Percentiles rank a stretch among this genome's conserved stretches.
phyloP scores from a whole-genome alignment of 208 protist genomes.

The Leishmania tropica region DNA sequence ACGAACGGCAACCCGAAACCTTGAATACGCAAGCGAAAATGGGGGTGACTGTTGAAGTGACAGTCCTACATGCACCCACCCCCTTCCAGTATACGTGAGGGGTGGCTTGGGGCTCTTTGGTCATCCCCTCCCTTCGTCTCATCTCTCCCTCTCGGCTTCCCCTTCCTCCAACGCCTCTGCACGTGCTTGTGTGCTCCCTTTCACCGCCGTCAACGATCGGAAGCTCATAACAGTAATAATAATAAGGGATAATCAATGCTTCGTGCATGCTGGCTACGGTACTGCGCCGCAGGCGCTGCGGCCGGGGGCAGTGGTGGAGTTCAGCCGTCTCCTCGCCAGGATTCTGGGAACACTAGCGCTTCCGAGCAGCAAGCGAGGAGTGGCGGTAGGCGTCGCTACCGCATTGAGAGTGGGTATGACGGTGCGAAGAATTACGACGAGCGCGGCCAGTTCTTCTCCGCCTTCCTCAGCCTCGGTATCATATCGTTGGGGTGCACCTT shows the following conservation, averaged over 20 bases:
- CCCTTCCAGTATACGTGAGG: not conserved
- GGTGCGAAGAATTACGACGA: conserved; percentile 71
- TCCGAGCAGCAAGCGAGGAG: conserved; percentile 1
- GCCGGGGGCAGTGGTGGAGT: conserved; percentile 11
- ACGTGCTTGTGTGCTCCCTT: not conserved
- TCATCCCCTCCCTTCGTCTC: not conserved
- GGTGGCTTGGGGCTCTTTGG: not conserved
- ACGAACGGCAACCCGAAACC: not conserved
- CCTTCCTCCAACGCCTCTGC: not conserved
- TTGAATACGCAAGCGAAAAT: not conserved
- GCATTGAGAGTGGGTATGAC: conserved; percentile 73
- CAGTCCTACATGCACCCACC: not conserved
- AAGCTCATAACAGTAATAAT: not conserved
- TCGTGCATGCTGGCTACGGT: conserved; percentile 36
- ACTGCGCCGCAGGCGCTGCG: conserved; percentile 27
- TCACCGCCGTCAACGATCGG: not conserved
- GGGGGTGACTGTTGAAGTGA: not conserved
- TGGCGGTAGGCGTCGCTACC: conserved; percentile 45
- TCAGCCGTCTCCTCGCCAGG: conserved; percentile 6
- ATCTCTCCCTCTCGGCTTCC: not conserved
- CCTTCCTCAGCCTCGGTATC: conserved; percentile 76
- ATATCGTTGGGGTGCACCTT: conserved; percentile 87
- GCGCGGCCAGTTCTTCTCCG: conserved; percentile 85
- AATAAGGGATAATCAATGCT: conserved; percentile 32
- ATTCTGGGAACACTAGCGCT: not conserved